Conservation (phyloP, 2,329 filamentous ascomycete species). For the Grosmannia clavigera region DNA sequence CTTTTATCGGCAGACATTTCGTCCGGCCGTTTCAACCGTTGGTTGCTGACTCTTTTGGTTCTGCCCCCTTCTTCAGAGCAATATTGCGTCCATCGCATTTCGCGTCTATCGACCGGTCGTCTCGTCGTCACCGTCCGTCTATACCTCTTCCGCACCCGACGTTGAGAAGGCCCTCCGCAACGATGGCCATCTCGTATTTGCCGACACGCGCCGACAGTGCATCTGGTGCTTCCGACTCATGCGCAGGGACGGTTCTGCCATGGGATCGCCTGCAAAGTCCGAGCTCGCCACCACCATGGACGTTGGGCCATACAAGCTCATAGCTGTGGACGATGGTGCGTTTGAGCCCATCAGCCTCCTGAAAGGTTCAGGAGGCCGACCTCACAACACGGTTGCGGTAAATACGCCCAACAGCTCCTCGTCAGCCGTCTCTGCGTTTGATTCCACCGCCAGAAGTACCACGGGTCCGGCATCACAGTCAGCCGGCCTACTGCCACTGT, state of each 20-base stretch:
- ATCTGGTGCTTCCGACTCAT: slow-evolving; percentile 43
- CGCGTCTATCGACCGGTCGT: slow-evolving; percentile 40
- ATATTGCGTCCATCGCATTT: slow-evolving; percentile 42
- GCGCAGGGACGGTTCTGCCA: slow-evolving; percentile 25
- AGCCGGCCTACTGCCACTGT: not conserved
- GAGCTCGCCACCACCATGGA: slow-evolving; percentile 29
- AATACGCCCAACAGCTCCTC: slow-evolving; percentile 35
- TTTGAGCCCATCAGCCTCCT: slow-evolving; percentile 38
- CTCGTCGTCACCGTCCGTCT: slow-evolving; percentile 27
- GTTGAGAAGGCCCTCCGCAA: slow-evolving; percentile 38
- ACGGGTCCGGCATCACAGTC: not conserved
- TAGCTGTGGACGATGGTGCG: slow-evolving; percentile 33
- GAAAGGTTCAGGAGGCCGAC: slow-evolving; percentile 23
- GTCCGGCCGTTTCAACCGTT: not conserved
- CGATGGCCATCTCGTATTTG: slow-evolving; percentile 40
- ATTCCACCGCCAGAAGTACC: slow-evolving; percentile 8
- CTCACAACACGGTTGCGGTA: slow-evolving; percentile 24
- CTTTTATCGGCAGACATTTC: slow-evolving; percentile 3
- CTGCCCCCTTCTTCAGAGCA: slow-evolving; percentile 28
- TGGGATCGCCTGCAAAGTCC: slow-evolving; percentile 12
- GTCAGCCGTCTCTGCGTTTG: slow-evolving; percentile 24
- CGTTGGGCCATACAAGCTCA: slow-evolving; percentile 30
- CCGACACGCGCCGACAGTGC: slow-evolving; percentile 35
- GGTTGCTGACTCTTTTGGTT: not conserved
- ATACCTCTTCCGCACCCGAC: slow-evolving; percentile 34